These are phyloP conservation scores for Fagus crenata DNA, from an alignment of 306 rosid genomes.

Conservation along the genomic window DNA sequence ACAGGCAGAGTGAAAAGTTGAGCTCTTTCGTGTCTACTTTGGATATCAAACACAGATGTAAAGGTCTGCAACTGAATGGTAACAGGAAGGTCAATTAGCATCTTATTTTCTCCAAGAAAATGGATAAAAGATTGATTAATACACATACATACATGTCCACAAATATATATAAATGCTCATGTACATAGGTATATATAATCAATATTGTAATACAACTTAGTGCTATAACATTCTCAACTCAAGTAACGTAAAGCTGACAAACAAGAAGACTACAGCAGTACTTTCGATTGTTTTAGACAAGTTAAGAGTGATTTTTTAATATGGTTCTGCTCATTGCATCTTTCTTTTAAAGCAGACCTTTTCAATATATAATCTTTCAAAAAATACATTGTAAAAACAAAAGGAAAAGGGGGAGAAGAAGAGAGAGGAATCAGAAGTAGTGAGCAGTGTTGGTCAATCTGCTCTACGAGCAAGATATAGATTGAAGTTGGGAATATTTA, in stretches of 20 bases:
- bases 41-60: conserved; percentile 13
- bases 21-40: conserved; percentile 19
- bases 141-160: background rate
- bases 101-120: background rate
- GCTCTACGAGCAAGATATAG: too few relatives aligned
- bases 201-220: background rate
- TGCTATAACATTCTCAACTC: background rate
- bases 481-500: too few relatives aligned
- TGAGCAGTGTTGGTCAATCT: too few relatives aligned
- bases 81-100: conserved; percentile 16
- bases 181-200: background rate
- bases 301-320: too few relatives aligned
- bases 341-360: background rate
- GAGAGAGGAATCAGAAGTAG: too few relatives aligned
- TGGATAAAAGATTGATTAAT: background rate
- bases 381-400: background rate
- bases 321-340: background rate
- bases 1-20: conserved; percentile 18
- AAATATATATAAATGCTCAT: background rate
- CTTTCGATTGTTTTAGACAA: too few relatives aligned
- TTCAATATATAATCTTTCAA: background rate
- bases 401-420: background rate
- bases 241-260: background rate
- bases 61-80: conserved; percentile 40
- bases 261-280: background rate